A percentile compares a stretch with the other conserved stretches of the same genome.
These are phyloP conservation scores for Gilbertella persicaria DNA, from an alignment of 371 early-diverging fungal genomes.

Conservation along the genomic window DNA sequence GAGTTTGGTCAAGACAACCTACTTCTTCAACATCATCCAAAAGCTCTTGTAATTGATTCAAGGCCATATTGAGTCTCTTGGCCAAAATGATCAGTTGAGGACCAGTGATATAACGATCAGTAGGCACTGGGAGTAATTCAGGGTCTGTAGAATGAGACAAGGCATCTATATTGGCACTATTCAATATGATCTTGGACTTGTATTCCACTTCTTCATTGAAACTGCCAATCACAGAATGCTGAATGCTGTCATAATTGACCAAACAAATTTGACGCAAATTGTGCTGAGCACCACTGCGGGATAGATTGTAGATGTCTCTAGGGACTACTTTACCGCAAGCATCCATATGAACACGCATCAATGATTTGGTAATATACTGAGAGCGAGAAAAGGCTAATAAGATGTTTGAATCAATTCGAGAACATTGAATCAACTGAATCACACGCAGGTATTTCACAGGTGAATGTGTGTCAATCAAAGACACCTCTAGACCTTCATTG, in stretches of 20 bases:
- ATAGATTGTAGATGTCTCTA: constrained; percentile 20
- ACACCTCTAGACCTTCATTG: background rate
- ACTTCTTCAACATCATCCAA: constrained; percentile 26
- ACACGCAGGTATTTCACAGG: background rate
- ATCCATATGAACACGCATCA: constrained; percentile 17
- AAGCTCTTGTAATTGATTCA: constrained; percentile 1
- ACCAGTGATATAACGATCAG: constrained; percentile 21
- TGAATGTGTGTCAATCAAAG: background rate
- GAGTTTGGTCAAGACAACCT: too few relatives aligned
- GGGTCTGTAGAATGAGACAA: constrained; percentile 18
- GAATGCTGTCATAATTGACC: constrained; percentile 2
- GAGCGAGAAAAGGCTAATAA: background rate
- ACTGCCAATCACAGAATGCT: background rate
- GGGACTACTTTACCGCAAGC: constrained; percentile 18
- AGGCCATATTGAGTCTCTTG: constrained; percentile 7
- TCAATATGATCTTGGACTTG: constrained; percentile 3
- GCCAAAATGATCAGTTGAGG: constrained; percentile 22
- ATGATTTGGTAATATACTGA: background rate
- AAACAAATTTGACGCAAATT: constrained; percentile 4
- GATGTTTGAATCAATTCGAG: constrained; percentile 6
- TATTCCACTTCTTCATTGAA: constrained; percentile 2
- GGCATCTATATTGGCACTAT: constrained; percentile 20
- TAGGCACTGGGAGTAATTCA: constrained; percentile 8
- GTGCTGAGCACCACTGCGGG: background rate
- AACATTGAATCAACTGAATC: constrained; percentile 21